Conservation (phyloP, 75 land plant genomes). For the Ceratopteris richardii region DNA sequence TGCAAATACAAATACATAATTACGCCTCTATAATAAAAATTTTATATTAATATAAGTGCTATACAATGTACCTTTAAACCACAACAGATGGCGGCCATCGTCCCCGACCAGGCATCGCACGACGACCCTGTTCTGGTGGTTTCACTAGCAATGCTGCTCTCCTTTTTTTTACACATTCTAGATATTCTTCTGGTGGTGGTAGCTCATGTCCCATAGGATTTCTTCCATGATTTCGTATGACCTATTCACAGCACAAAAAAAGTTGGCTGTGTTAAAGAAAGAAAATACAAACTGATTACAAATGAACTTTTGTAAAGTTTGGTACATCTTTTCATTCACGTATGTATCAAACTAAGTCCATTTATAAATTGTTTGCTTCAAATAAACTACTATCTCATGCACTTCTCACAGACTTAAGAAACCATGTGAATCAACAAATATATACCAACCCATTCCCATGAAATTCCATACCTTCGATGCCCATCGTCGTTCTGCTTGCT, state of each 20-base stretch:
- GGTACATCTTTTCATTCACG: not conserved
- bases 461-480: constrained; percentile 71
- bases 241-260: constrained; percentile 23
- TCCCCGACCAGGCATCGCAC: not conserved
- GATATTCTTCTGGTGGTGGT: constrained; percentile 75
- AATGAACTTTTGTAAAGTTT: not conserved
- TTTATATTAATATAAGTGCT: no score
- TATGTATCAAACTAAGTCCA: no score
- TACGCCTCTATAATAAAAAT: not conserved
- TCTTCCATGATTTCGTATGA: constrained; percentile 58
- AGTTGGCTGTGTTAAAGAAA: not conserved
- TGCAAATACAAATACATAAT: no score
- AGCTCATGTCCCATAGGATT: constrained; percentile 32
- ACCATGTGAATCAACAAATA: not conserved
- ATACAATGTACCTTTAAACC: not conserved
- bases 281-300: not conserved
- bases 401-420: not conserved
- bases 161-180: constrained; percentile 46
- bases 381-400: no score
- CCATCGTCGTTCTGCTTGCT: constrained; percentile 92
- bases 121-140: not conserved
- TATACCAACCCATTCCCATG: not conserved
- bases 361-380: no score
- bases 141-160: not conserved
- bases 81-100: constrained; percentile 3